Evolutionary conservation across 805 yeast species (phyloP), one percentile per base, ranked within the genome.

Genomic region (Ogataea allantospora): DNA sequence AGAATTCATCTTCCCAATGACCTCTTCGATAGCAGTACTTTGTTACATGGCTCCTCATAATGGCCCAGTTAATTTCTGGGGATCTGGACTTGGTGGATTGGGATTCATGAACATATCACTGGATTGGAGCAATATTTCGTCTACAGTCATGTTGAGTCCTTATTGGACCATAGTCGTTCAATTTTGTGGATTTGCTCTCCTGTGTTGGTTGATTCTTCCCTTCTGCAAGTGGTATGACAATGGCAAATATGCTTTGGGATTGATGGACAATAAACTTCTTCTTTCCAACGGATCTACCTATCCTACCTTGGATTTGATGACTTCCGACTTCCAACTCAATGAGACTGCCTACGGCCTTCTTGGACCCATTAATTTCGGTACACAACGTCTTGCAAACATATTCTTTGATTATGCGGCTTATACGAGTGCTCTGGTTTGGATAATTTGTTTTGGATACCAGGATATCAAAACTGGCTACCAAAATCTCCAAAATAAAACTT

Each of bases 351-450:
- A 70, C 50, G 66, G 58, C 17, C 19, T 44, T 2, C 60, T 62
- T 42, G 79, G 78, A 0, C 74, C 75, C 2, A 67, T 70, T 5
- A 58, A 67, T 39, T 50, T 71, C 31, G 77, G 78, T 0, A 64
- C 73, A 4, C 77, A 73, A 50, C 55, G 75, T 33, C 66, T 70
- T 1, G 68, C 76, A 70, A 69, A 69, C 48, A 70, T 71, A 48
- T 71, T 73, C 38, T 73, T 73, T 45, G 78, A 73, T 46, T 73
- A 70, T 44, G 78, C 77, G 1, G 75, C 77, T 0, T 73, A 73
- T 45, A 51, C 67, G 2, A 67, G 75, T 46, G 77, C 78, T 1
- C 47, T 72, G 4, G 56, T 63, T 1, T 73, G 77, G 77, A 67
- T 73, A 3, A 15, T 37, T 4, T 30, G 49, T 17, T 59, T 59